phyloP scores from a whole-genome alignment of 108 stramenopile genomes.

The Nitzschia palea region DNA sequence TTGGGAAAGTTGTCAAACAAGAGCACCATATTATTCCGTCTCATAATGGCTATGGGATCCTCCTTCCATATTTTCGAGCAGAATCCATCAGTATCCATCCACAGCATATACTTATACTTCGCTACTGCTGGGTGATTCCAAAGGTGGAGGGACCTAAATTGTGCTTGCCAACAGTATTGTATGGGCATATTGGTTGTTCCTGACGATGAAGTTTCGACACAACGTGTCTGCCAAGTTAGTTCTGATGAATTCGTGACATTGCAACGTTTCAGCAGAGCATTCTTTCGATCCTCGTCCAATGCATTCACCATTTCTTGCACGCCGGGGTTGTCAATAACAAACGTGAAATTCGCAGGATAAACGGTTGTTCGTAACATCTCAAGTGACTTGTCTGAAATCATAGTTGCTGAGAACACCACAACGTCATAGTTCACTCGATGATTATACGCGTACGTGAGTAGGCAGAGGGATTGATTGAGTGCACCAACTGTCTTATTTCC shows the following conservation, averaged over 20 bases:
- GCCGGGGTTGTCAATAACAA: slow-evolving; percentile 39
- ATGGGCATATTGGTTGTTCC: background rate
- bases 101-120: slow-evolving; percentile 44
- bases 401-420: slow-evolving; percentile 39
- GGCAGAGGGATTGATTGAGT: slow-evolving; percentile 42
- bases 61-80: slow-evolving; percentile 30
- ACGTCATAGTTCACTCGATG: slow-evolving; percentile 38
- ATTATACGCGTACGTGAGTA: slow-evolving; percentile 50
- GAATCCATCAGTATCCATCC: slow-evolving; percentile 45
- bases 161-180: slow-evolving; percentile 46
- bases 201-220: slow-evolving; percentile 11
- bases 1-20: slow-evolving; percentile 16
- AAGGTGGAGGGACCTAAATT: slow-evolving; percentile 48
- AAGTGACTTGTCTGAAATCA: slow-evolving; percentile 9
- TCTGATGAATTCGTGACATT: slow-evolving; percentile 3
- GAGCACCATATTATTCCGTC: slow-evolving; percentile 22
- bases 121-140: slow-evolving; percentile 45
- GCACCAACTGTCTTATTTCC: background rate
- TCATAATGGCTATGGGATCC: slow-evolving; percentile 37
- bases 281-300: slow-evolving; percentile 19
- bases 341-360: slow-evolving; percentile 29
- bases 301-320: slow-evolving; percentile 32
- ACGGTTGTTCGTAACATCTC: slow-evolving; percentile 9
- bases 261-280: slow-evolving; percentile 32
- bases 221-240: slow-evolving; percentile 22